Evolutionary conservation across 1,284 basidiomycete species (phyloP).

Genomic region (Ganoderma multipileum): DNA sequence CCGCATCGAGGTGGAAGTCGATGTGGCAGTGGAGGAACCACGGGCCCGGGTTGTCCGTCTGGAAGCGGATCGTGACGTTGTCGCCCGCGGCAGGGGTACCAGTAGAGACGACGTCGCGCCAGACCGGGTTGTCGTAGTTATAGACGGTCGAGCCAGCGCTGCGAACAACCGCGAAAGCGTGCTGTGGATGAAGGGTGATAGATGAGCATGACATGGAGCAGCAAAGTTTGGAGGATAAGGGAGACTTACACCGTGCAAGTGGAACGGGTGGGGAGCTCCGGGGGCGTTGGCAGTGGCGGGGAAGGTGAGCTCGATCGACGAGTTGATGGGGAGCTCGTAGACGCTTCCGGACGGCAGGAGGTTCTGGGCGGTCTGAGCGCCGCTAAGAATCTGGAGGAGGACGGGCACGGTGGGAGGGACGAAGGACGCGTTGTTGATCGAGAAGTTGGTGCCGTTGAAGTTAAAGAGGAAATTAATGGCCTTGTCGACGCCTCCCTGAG

Average conservation of each 20-base stretch:
- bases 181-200: constrained; percentile 12
- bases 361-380: constrained; percentile 36
- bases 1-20: constrained; percentile 38
- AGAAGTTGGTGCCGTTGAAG: constrained; percentile 31
- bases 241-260: constrained; percentile 45
- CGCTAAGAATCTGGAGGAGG: constrained; percentile 35
- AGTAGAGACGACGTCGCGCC: constrained; percentile 42
- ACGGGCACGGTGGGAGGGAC: constrained; percentile 40
- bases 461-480: constrained; percentile 36
- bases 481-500: constrained; percentile 39
- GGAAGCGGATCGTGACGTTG: constrained; percentile 41
- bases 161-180: constrained; percentile 41
- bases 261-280: constrained; percentile 46
- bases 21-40: constrained; percentile 39
- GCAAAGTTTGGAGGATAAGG: neutral
- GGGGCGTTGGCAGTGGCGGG: constrained; percentile 35
- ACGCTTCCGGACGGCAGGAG: constrained; percentile 43
- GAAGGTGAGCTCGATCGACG: constrained; percentile 44
- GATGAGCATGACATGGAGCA: neutral
- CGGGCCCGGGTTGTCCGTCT: constrained; percentile 35
- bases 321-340: constrained; percentile 37
- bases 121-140: constrained; percentile 44
- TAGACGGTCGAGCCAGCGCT: constrained; percentile 37
- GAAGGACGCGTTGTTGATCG: constrained; percentile 38
- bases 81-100: constrained; percentile 36